phyloP scores from a whole-genome alignment of 2,329 filamentous ascomycete genomes.

The Pestalotiopsis fici region DNA sequence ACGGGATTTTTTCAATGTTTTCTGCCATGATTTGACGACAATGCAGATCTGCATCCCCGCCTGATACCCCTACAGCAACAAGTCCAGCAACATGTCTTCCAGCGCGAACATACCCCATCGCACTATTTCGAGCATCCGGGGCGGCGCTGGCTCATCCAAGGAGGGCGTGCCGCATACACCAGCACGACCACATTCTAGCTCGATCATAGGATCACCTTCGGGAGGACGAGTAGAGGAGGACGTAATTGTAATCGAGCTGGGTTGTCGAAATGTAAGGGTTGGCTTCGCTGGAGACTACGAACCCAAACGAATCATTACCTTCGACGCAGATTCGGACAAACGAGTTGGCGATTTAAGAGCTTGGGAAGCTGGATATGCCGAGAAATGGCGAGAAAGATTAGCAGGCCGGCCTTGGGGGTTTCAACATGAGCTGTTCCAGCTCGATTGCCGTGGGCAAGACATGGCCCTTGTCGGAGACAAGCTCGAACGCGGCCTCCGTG shows the following conservation, averaged over 20 bases:
- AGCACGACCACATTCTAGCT: conserved; percentile 46
- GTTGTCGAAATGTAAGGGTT: conserved; percentile 74
- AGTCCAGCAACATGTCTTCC: conserved; percentile 44
- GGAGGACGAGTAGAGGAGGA: conserved; percentile 79
- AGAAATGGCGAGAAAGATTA: conserved; percentile 47
- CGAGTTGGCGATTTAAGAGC: conserved; percentile 80
- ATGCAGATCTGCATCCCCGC: not conserved
- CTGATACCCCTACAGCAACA: not conserved
- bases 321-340: conserved; percentile 74
- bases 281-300: conserved; percentile 84
- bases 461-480: conserved; percentile 82
- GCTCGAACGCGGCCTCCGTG: conserved; percentile 78
- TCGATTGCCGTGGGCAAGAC: conserved; percentile 73
- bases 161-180: conserved; percentile 62
- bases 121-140: conserved; percentile 58
- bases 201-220: conserved; percentile 60
- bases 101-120: conserved; percentile 54
- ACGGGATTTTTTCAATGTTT: not conserved
- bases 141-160: conserved; percentile 32
- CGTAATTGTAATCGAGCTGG: conserved; percentile 78
- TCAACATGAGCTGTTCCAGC: conserved; percentile 75
- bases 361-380: conserved; percentile 59
- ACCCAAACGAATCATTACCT: conserved; percentile 71
- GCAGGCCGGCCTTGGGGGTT: conserved; percentile 59
- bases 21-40: not conserved